Base-by-base conservation (phyloP, 2,329 filamentous ascomycete genomes). In the Phaeosphaeriaceae sp. region DNA sequence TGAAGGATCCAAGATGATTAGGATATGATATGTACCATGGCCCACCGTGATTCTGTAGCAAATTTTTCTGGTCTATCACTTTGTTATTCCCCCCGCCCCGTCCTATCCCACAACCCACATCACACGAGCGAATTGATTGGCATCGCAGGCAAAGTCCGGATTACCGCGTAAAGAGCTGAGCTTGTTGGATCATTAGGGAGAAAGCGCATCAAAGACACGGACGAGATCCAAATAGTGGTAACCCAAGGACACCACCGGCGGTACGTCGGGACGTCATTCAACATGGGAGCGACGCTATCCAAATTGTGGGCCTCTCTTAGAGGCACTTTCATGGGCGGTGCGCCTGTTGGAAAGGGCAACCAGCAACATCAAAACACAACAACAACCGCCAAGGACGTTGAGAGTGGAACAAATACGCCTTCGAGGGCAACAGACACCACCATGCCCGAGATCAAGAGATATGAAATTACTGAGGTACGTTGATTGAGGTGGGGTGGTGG, bases 381-480 rank as follows among this genome's bases (percentile, higher is more conserved):
- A 43, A 57, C 54, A 42, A 33, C 35, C 41, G 52, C 49, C 32
- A 61, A 57, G 29, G 48, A 42, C 42, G n/a, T 45, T 15, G 48
- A 61, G 16, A 63, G 47, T 46, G 47, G 50, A 35, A 53, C 54
- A 40, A 41, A 61, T 30, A 59, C 53, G 12, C 34, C 42, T 47
- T 43, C 48, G 17, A 60, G 54, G 48, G 46, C 50, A 7, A 34
- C 49, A 2, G 51, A 55, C 12, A 29, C 47, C 47, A 50, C 33
- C 17, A 72, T 72, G 69, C 48, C 56, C 42, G 60, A 47, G 46
- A 54, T 72, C 32, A 70, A 69, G 48, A 67, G 69, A 44, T 72
- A 69, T 38, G 64, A 70, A 34, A 67, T 72, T 44, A 71, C 61
- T 44, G 63, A 72, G 67, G 70, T 72, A 68, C 39, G 69, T 67